Percentiles rank a stretch among this genome's conserved stretches.
phyloP scores from a whole-genome alignment of 768 basidiomycete species.

The Cystobasidium ongulense region DNA sequence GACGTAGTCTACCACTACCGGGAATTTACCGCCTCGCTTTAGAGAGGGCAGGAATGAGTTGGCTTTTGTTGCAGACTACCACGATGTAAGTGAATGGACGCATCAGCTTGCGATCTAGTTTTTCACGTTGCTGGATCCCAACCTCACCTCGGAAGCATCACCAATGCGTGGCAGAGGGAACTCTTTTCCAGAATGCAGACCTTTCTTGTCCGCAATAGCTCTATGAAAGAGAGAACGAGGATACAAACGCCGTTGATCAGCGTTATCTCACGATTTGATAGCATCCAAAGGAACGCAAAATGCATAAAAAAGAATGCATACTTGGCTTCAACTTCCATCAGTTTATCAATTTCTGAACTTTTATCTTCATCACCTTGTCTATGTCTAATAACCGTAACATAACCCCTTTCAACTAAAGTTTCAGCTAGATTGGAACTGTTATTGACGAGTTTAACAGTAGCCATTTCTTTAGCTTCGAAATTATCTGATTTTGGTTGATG shows the following conservation, averaged over 20 bases:
- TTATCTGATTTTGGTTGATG: conserved; percentile 74
- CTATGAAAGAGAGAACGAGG: conserved; percentile 47
- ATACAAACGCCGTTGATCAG: neutral
- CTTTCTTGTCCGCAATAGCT: conserved; percentile 66
- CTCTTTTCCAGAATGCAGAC: conserved; percentile 90
- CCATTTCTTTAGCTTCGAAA: conserved; percentile 24
- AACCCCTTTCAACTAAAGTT: conserved; percentile 83
- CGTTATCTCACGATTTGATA: too few relatives aligned
- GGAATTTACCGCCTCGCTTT: conserved; percentile 74
- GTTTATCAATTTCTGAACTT: conserved; percentile 86
- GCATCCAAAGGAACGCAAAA: too few relatives aligned
- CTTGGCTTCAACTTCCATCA: conserved; percentile 89
- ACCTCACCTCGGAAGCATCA: conserved; percentile 78
- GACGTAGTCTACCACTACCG: conserved; percentile 85
- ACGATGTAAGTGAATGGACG: neutral
- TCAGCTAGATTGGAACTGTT: conserved; percentile 70
- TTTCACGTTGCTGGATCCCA: too few relatives aligned
- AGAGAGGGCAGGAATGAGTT: conserved; percentile 80
- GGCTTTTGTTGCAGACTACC: conserved; percentile 67
- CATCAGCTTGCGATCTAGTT: neutral
- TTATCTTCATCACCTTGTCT: conserved; percentile 86
- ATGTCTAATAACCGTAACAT: conserved; percentile 82
- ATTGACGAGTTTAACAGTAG: conserved; percentile 30
- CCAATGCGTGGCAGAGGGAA: conserved; percentile 65
- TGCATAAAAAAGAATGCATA: conserved; percentile 49